Percentiles rank a stretch among this genome's conserved stretches.
phyloP scores from a whole-genome alignment of 2,329 filamentous ascomycete genomes.

The Arthroderma sp. region DNA sequence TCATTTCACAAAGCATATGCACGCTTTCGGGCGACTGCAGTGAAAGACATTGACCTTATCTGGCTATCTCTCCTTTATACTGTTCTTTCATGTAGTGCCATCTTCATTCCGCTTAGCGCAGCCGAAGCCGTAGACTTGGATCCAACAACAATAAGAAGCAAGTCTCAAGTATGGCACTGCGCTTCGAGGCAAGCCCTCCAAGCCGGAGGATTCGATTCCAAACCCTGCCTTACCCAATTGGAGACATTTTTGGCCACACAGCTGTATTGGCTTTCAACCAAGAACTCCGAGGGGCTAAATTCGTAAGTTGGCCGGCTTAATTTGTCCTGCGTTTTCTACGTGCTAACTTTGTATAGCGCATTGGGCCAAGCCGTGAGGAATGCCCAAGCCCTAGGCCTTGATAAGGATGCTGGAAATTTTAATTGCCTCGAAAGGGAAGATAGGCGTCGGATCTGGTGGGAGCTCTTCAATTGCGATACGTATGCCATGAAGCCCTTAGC shows the following conservation, averaged over 20 bases:
- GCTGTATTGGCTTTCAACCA: constrained; percentile 21
- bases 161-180: constrained; percentile 18
- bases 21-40: constrained; percentile 15
- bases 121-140: constrained; percentile 14
- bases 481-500: constrained; percentile 7
- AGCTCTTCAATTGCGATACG: constrained; percentile 15
- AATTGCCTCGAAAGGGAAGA: constrained; percentile 14
- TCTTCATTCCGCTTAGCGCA: constrained; percentile 15
- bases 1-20: constrained; percentile 16
- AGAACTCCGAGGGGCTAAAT: constrained; percentile 20
- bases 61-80: constrained; percentile 20
- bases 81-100: constrained; percentile 18
- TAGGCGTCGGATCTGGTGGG: constrained; percentile 16
- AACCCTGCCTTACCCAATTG: constrained; percentile 16
- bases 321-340: background rate
- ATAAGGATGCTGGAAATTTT: constrained; percentile 12
- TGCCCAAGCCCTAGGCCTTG: constrained; percentile 15
- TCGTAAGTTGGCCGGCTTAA: constrained; percentile 14
- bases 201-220: constrained; percentile 17
- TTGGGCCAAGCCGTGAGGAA: constrained; percentile 16
- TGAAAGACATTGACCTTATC: constrained; percentile 18
- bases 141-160: constrained; percentile 10
- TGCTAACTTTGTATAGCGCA: constrained; percentile 6
- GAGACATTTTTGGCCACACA: constrained; percentile 19
- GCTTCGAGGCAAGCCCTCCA: constrained; percentile 19